Evolutionary conservation across 2,329 filamentous ascomycete genomes (phyloP).

Genomic region (Apiospora kogelbergensis): DNA sequence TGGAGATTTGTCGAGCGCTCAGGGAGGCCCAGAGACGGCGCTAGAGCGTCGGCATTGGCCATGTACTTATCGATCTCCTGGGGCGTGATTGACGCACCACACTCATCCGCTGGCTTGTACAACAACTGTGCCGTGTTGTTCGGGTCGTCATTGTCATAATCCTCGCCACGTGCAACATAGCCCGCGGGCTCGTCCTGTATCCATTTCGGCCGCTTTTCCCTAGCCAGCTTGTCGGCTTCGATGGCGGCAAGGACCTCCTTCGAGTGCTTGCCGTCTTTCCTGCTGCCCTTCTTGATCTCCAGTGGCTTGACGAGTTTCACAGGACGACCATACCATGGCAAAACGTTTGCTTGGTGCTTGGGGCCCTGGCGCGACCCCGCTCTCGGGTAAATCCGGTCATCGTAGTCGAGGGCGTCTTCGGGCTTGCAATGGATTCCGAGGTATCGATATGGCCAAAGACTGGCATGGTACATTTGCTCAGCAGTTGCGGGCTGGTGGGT

Average conservation of each 20-base stretch:
- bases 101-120: slow-evolving; percentile 72
- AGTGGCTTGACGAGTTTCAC: slow-evolving; percentile 88
- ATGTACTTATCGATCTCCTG: slow-evolving; percentile 76
- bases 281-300: slow-evolving; percentile 80
- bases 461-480: slow-evolving; percentile 89
- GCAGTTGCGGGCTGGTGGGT: slow-evolving; percentile 64
- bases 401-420: slow-evolving; percentile 93
- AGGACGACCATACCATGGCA: slow-evolving; percentile 80
- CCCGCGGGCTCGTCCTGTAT: slow-evolving; percentile 87
- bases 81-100: slow-evolving; percentile 45
- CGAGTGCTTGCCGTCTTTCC: slow-evolving; percentile 73
- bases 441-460: slow-evolving; percentile 95
- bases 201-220: slow-evolving; percentile 86
- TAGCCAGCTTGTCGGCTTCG: slow-evolving; percentile 77
- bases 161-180: slow-evolving; percentile 82
- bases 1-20: slow-evolving; percentile 81
- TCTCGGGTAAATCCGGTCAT: slow-evolving; percentile 95
- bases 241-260: slow-evolving; percentile 79
- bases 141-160: slow-evolving; percentile 68
- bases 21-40: slow-evolving; percentile 59
- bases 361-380: slow-evolving; percentile 91
- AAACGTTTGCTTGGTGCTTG: slow-evolving; percentile 84
- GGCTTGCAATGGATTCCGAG: slow-evolving; percentile 93
- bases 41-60: slow-evolving; percentile 63
- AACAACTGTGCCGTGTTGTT: slow-evolving; percentile 72